Evolutionary conservation across 257 asterid species (phyloP).

Genomic region (Nicotiana tomentosiformis): DNA sequence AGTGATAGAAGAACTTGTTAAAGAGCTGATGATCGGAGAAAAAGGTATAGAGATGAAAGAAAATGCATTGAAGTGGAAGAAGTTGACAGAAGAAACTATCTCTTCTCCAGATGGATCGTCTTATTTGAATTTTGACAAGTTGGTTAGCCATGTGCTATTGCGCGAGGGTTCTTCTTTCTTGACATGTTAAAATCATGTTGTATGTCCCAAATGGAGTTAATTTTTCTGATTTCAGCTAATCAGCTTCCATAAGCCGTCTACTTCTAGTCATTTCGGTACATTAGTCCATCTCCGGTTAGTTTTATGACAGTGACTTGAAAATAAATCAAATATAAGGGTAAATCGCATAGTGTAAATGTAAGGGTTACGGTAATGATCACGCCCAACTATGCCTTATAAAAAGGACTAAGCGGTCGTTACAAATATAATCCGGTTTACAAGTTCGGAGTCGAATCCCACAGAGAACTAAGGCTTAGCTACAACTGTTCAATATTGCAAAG

Average conservation of each 20-base stretch:
- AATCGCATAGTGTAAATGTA: neutral
- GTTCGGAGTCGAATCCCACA: no score
- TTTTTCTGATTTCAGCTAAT: no score
- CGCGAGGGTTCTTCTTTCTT: neutral
- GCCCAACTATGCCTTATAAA: no score
- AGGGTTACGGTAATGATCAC: no score
- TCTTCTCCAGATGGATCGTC: conserved; percentile 8
- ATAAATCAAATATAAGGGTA: neutral
- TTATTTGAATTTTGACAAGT: conserved; percentile 14
- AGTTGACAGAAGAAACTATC: conserved; percentile 12
- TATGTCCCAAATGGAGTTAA: no score
- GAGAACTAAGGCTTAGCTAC: no score
- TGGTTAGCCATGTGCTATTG: conserved; percentile 11
- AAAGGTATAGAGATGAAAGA: conserved; percentile 17
- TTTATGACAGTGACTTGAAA: neutral
- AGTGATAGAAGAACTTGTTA: conserved; percentile 20
- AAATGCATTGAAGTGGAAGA: conserved; percentile 19
- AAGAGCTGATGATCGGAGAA: conserved; percentile 19
- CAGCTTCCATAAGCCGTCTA: no score
- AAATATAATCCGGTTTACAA: no score
- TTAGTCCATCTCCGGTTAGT: neutral
- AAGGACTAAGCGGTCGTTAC: no score
- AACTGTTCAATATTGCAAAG: no score
- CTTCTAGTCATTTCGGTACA: neutral
- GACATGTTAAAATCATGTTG: neutral